phyloP scores from a whole-genome alignment of 768 basidiomycete genomes.

The Boletus reticuloceps region DNA sequence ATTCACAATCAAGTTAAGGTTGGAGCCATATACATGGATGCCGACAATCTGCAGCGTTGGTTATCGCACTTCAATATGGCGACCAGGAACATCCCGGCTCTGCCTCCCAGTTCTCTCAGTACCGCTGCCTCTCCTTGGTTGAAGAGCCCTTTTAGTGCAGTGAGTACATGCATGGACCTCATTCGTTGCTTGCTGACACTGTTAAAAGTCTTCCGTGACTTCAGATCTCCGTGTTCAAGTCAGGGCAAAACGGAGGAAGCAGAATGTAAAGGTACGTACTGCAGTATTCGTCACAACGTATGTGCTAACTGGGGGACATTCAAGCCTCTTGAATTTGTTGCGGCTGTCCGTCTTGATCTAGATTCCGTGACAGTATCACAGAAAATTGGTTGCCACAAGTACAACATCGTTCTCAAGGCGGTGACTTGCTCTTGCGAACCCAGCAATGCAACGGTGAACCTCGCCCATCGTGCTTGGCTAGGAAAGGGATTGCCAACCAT shows the following conservation, averaged over 20 bases:
- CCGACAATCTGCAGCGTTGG: slow-evolving; percentile 37
- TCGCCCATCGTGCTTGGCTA: slow-evolving; percentile 51
- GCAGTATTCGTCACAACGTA: neutral
- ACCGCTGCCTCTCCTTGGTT: slow-evolving; percentile 23
- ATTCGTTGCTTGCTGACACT: slow-evolving; percentile 1
- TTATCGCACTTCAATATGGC: slow-evolving; percentile 10
- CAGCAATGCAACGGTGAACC: slow-evolving; percentile 44
- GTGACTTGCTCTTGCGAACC: slow-evolving; percentile 41
- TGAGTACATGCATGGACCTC: slow-evolving; percentile 9
- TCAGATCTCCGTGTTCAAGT: slow-evolving; percentile 14
- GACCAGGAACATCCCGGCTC: neutral
- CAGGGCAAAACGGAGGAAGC: slow-evolving; percentile 17
- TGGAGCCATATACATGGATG: slow-evolving; percentile 45
- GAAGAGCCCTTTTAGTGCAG: slow-evolving; percentile 25
- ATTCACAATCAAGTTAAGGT: slow-evolving; percentile 44
- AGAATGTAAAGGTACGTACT: slow-evolving; percentile 15
- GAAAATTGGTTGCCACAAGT: slow-evolving; percentile 34
- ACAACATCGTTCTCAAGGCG: slow-evolving; percentile 43
- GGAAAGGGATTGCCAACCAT: slow-evolving; percentile 41
- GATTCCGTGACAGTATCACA: slow-evolving; percentile 46
- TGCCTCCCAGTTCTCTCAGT: slow-evolving; percentile 4
- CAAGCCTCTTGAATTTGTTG: slow-evolving; percentile 33
- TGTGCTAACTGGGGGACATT: slow-evolving; percentile 1
- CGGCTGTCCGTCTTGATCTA: slow-evolving; percentile 42
- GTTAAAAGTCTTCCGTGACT: slow-evolving; percentile 15